These are phyloP conservation scores for Bondarzewia mesenterica DNA, from an alignment of 1,284 basidiomycete genomes.

Conservation along the genomic window DNA sequence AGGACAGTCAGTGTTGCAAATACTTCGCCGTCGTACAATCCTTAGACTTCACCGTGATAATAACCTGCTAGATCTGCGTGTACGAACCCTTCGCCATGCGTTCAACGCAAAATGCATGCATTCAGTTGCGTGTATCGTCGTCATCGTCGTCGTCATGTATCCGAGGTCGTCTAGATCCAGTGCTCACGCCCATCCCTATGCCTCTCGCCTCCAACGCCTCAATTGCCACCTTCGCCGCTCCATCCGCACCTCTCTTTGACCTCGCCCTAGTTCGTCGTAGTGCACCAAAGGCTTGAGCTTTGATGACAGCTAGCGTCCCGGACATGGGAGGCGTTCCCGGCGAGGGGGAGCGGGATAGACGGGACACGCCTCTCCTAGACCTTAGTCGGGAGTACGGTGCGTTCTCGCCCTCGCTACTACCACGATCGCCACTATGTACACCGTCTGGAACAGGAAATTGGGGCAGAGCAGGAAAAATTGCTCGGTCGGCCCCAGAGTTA, in stretches of 20 bases:
- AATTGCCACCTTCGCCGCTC: constrained; percentile 66
- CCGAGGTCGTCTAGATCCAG: constrained; percentile 49
- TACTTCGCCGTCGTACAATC: constrained; percentile 1
- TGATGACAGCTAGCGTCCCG: constrained; percentile 78
- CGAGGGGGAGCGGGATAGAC: constrained; percentile 59
- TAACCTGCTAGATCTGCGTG: constrained; percentile 1
- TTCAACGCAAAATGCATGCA: too few species aligned
- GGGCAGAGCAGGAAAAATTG: constrained; percentile 40
- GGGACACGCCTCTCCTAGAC: constrained; percentile 9
- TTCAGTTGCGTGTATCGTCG: constrained; percentile 23
- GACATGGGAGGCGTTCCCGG: constrained; percentile 52
- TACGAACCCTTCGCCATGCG: too few species aligned
- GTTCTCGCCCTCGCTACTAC: constrained; percentile 48
- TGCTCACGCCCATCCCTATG: constrained; percentile 42
- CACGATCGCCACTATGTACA: constrained; percentile 36
- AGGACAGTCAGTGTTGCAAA: not conserved
- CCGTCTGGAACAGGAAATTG: constrained; percentile 44
- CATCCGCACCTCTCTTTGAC: constrained; percentile 63
- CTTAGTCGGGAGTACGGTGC: constrained; percentile 27
- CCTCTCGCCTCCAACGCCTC: constrained; percentile 71
- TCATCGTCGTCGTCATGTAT: constrained; percentile 30
- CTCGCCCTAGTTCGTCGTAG: constrained; percentile 67
- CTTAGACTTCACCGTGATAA: not conserved
- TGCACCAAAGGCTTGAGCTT: constrained; percentile 79
- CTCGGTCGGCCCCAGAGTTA: constrained; percentile 41